Percentiles rank a stretch among this genome's conserved stretches.
Evolutionary conservation across 805 yeast genomes (phyloP).

Genomic region (Jamesozyma jinghongensis): DNA sequence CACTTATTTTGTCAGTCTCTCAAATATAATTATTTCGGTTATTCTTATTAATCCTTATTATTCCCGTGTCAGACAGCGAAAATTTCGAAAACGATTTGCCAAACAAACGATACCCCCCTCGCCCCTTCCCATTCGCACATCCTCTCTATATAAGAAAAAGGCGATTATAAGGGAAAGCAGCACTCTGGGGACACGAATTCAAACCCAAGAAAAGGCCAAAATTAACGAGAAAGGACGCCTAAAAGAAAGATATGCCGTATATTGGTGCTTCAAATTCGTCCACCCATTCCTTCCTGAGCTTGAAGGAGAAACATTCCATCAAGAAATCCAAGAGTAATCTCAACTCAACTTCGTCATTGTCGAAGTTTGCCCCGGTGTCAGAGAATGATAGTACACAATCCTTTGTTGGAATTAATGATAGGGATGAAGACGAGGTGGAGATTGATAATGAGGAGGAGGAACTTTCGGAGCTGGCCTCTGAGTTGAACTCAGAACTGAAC

Average conservation of each 20-base stretch:
- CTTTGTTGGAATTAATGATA: background rate
- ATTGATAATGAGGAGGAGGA: background rate
- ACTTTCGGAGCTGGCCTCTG: background rate
- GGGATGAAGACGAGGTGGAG: background rate
- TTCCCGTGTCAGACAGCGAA: too few species aligned
- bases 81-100: too few species aligned
- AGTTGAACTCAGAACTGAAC: background rate
- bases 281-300: conserved; percentile 16
- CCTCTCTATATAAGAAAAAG: too few species aligned
- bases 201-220: too few species aligned
- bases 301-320: conserved; percentile 24
- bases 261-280: conserved; percentile 27
- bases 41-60: too few species aligned
- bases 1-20: too few species aligned
- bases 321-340: conserved; percentile 3
- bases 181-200: too few species aligned
- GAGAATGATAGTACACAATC: background rate
- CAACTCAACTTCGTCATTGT: background rate
- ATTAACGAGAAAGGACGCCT: too few species aligned
- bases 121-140: too few species aligned
- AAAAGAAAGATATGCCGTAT: conserved; percentile 21
- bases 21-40: too few species aligned
- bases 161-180: too few species aligned
- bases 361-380: background rate
- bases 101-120: too few species aligned